phyloP scores from a whole-genome alignment of 345 rosid species.

The Arabidopsis thaliana region DNA sequence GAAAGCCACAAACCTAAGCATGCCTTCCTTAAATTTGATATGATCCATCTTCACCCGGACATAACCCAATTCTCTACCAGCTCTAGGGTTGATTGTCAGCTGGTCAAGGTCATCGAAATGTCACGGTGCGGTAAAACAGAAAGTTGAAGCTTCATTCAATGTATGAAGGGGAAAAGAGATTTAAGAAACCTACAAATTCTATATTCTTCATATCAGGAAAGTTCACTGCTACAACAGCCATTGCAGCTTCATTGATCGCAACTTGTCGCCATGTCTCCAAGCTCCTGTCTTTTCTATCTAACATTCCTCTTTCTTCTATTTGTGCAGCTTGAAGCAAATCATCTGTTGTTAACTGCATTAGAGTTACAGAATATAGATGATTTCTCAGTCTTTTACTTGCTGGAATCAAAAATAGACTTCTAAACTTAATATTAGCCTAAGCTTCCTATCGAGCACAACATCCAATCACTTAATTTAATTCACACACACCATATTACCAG shows the following conservation, averaged over 20 bases:
- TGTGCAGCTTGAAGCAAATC: conserved; percentile 95
- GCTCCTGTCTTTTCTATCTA: conserved; percentile 85
- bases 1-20: conserved; percentile 62
- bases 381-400: conserved; percentile 15
- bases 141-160: conserved; percentile 13
- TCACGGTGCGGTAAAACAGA: conserved; percentile 1
- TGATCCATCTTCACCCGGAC: conserved; percentile 91
- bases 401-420: neutral
- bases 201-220: conserved; percentile 87
- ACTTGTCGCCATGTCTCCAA: conserved; percentile 83
- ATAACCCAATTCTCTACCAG: conserved; percentile 91
- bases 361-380: conserved; percentile 14
- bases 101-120: conserved; percentile 45
- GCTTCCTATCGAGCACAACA: neutral
- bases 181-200: conserved; percentile 71
- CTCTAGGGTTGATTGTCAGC: conserved; percentile 92
- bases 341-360: conserved; percentile 88
- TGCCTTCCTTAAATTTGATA: conserved; percentile 75
- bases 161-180: neutral
- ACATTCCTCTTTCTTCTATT: conserved; percentile 95
- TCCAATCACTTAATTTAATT: conserved; percentile 1
- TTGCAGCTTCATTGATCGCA: conserved; percentile 91
- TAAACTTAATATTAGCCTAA: neutral
- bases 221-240: conserved; percentile 94
- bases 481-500: conserved; percentile 13